Evolutionary conservation across 805 yeast species (phyloP), one percentile per base, ranked within the genome.

Genomic region (Naumovozyma dairenensis): DNA sequence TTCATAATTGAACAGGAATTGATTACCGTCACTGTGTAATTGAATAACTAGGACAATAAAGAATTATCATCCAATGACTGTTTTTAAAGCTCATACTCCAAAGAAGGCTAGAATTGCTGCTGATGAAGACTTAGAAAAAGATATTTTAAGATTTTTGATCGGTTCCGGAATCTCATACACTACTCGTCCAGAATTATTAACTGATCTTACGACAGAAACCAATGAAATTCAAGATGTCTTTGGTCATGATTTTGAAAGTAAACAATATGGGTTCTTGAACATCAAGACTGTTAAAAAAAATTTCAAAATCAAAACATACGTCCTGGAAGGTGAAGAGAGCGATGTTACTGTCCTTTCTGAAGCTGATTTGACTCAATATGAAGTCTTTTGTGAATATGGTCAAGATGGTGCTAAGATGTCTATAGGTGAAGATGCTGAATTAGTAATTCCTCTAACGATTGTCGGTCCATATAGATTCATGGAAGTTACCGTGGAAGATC

Each of bases 261-360:
- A 12, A 10, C 26, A 24, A 24, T 24, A 10, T 12, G 26, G 26
- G 5, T 24, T 10, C 13, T 24, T 24, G 26, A 24, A 24, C 13
- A 24, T 24, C 26, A 24, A 24, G 26, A 24, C 26, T 7, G 13
- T 10, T 14, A 14, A 10, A 8, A 24, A 24, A 12, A 12, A 24
- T 12, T 12, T 24, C 8, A 24, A 24, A 14, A 24, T 24, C 26
- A 24, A 24, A 12, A 24, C 26, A 10, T 24, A 24, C n/a, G 13
- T 24, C n/a, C 8, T 24, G 8, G 51, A 43, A 16, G 45, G 40
- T n/a, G 41, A 46, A 10, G 49, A 48, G 5, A 56, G 50, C 14
- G 57, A 57, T 5, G 49, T 24, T 24, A 12, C n/a, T 7, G 26
- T 24, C 6, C 13, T 24, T 7, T 24, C 26, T 24, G 26, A 24